Conservation (phyloP, 352 stramenopile genomes). For the Phytopythium oedochilum region DNA sequence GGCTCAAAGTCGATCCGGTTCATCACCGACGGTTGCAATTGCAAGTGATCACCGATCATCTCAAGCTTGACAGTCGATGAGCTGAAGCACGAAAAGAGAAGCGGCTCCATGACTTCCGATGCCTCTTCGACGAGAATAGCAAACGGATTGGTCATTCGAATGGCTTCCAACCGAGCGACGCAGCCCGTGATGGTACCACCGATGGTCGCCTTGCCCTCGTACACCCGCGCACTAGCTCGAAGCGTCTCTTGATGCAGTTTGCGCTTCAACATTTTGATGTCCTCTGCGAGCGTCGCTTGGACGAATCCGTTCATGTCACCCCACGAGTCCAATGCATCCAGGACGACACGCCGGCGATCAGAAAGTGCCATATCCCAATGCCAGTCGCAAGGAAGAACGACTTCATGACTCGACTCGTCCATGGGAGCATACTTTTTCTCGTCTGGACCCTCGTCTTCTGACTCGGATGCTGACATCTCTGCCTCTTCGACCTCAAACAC, state of each 20-base stretch:
- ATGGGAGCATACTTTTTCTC: constrained; percentile 18
- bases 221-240: constrained; percentile 61
- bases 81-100: constrained; percentile 82
- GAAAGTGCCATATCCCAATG: constrained; percentile 66
- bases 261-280: constrained; percentile 38
- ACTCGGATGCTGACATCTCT: constrained; percentile 20
- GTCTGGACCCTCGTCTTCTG: constrained; percentile 29
- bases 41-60: constrained; percentile 88
- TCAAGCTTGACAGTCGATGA: constrained; percentile 83
- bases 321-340: constrained; percentile 22
- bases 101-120: constrained; percentile 82
- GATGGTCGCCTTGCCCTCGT: constrained; percentile 83
- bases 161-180: constrained; percentile 74
- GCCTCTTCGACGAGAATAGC: constrained; percentile 86
- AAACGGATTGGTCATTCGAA: constrained; percentile 82
- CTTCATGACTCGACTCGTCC: background rate
- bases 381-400: constrained; percentile 36
- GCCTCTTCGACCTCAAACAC: constrained; percentile 61
- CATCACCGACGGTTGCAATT: constrained; percentile 82
- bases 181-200: constrained; percentile 86
- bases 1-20: constrained; percentile 80
- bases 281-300: constrained; percentile 13
- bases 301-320: constrained; percentile 15
- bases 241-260: constrained; percentile 58
- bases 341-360: constrained; percentile 41